Evolutionary conservation across 441 rosid species (phyloP), one percentile per base, ranked within the genome.

Genomic region (Pelargonium myrrhifolium): DNA sequence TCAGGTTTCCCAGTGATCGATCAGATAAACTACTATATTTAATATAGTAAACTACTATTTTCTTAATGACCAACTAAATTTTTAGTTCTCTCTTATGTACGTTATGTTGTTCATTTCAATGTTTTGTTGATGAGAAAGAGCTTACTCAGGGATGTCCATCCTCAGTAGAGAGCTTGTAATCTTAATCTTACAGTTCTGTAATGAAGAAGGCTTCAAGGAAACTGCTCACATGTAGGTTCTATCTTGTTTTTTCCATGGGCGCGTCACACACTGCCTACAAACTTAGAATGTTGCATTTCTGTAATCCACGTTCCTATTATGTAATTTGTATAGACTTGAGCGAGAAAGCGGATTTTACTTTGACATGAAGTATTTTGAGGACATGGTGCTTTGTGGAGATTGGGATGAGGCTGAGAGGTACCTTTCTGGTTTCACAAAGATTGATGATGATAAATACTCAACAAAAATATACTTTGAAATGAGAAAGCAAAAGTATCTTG

Each of bases 321-420:
- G n/a, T n/a, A n/a, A n/a, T n/a, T 47, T 63, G 9, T 3, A 64
- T 64, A 89, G 96, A 66, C 65, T 89, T 85, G 96, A 87, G 84
- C 92, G 85, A 77, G 96, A 89, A 76, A 87, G 92, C 0, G 90
- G 88, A 22, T 87, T 83, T 76, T 87, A 73, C 83, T 89, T 87
- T 77, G 85, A 85, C 78, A 78, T 89, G 88, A 75, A 84, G 74
- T 74, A 81, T 58, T 89, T 89, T 71, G 92, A 87, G 81, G 96
- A 89, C 21, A 84, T 85, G 92, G 92, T 87, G 76, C 83, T 87
- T 35, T 87, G 81, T 77, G 96, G 92, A 35, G 92, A 89, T 77
- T 89, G 96, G 96, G 96, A 89, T 72, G 89, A 89, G 66, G 88
- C 87, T 47, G 92, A 89, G 80, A 89, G 85, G 80, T 89, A 87